Conservation (phyloP, 1,284 basidiomycete genomes). For the Porogramme epimiltina region DNA sequence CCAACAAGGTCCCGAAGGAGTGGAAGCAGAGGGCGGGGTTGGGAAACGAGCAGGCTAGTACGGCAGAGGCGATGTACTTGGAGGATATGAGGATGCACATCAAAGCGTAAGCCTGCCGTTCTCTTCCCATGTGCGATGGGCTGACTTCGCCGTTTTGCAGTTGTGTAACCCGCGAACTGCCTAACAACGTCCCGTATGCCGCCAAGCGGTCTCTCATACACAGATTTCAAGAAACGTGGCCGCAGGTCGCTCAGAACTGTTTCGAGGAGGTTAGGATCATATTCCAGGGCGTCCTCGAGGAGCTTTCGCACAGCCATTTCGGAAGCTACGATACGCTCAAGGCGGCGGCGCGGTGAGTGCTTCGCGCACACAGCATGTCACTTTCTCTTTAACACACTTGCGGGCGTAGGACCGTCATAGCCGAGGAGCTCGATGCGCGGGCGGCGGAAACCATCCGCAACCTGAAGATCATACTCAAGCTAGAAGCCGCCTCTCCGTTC, state of each 20-base stretch:
- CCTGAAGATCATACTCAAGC: conserved; percentile 24
- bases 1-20: neutral
- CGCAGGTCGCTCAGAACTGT: conserved; percentile 36
- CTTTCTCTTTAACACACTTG: no score
- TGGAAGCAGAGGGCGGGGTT: no score
- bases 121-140: neutral
- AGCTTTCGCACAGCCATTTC: no score
- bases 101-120: conserved; percentile 15
- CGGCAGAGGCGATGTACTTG: neutral
- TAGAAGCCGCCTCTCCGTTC: conserved; percentile 31
- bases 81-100: conserved; percentile 16
- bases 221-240: conserved; percentile 44
- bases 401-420: conserved; percentile 8
- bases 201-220: conserved; percentile 47
- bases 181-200: conserved; percentile 51
- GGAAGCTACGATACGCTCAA: no score
- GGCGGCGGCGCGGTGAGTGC: no score
- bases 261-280: conserved; percentile 15
- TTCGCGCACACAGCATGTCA: no score
- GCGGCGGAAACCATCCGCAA: conserved; percentile 4
- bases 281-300: neutral
- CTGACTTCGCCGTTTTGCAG: conserved; percentile 28
- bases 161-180: conserved; percentile 52
- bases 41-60: neutral
- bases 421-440: conserved; percentile 12